Conservation (phyloP, 2,329 filamentous ascomycete species). For the Fusarium nygamai region DNA sequence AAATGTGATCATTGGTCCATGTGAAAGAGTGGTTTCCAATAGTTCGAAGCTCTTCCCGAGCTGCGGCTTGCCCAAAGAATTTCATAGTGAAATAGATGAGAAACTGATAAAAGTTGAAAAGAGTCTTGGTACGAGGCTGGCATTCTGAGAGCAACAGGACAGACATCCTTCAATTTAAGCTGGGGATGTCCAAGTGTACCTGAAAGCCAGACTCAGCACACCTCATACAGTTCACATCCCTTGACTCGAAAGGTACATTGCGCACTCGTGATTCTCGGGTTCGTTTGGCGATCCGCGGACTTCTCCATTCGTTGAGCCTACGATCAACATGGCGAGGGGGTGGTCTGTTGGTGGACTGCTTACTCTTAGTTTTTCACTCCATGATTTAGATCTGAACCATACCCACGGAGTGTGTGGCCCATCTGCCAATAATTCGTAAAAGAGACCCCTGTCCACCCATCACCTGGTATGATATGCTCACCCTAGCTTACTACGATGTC, state of each 20-base stretch:
- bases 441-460: not conserved
- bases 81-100: not conserved
- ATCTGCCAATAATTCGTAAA: slow-evolving; percentile 1
- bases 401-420: not conserved
- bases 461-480: not conserved
- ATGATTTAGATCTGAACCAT: slow-evolving; percentile 1
- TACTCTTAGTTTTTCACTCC: not conserved
- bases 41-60: not conserved
- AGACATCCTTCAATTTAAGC: not conserved
- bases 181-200: not conserved
- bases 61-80: not conserved
- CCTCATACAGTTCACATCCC: not conserved
- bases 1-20: slow-evolving; percentile 14
- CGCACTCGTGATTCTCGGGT: not conserved
- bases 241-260: not conserved
- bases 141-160: not conserved
- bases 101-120: accelerated
- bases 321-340: not conserved
- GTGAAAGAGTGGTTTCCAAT: slow-evolving; percentile 12
- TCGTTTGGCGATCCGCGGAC: not conserved
- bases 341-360: not conserved
- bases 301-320: not conserved
- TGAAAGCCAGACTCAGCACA: not conserved
- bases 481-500: not conserved
- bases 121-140: not conserved